A percentile compares a stretch with the other conserved stretches of the same genome.
phyloP scores from a whole-genome alignment of 2,329 filamentous ascomycete species.

The Ramularia collo-cygni region DNA sequence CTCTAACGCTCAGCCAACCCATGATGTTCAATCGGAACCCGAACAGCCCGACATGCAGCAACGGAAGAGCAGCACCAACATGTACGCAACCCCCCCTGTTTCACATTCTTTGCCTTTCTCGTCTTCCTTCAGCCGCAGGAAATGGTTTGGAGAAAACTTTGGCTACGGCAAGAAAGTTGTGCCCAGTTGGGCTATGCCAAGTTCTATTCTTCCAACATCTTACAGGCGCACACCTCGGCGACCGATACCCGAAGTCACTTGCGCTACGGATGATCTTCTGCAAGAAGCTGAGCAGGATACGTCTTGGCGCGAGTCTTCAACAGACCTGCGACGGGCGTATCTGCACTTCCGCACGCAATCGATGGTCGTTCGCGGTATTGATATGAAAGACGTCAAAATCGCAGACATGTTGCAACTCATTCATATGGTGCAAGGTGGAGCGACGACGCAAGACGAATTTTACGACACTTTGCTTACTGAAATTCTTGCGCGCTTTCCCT shows the following conservation, averaged over 20 bases:
- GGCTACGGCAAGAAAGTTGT: constrained; percentile 14
- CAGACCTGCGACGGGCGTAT: constrained; percentile 15
- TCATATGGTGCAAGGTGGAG: constrained; percentile 14
- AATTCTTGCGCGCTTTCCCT: constrained; percentile 14
- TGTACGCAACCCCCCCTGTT: constrained; percentile 22
- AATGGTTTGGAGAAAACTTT: constrained; percentile 13
- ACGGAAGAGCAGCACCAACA: constrained; percentile 26
- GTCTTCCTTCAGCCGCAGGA: constrained; percentile 12
- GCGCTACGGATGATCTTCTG: neutral
- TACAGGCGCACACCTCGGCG: neutral
- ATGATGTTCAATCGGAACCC: constrained; percentile 14
- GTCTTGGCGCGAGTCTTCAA: constrained; percentile 12
- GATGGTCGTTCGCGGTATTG: constrained; percentile 5
- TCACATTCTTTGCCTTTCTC: constrained; percentile 3
- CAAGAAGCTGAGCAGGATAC: constrained; percentile 2
- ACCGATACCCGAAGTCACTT: neutral
- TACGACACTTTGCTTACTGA: constrained; percentile 14
- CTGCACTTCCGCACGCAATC: constrained; percentile 9
- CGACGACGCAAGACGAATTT: constrained; percentile 11
- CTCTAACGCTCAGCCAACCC: neutral
- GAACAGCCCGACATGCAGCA: constrained; percentile 23
- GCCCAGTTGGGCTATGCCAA: constrained; percentile 25
- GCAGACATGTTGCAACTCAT: constrained; percentile 22
- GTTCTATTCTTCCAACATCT: constrained; percentile 13
- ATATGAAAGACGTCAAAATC: constrained; percentile 13